Percentiles rank a stretch among this genome's conserved stretches.
Evolutionary conservation across 805 yeast species (phyloP).

Genomic region (Wickerhamomyces queroliae): DNA sequence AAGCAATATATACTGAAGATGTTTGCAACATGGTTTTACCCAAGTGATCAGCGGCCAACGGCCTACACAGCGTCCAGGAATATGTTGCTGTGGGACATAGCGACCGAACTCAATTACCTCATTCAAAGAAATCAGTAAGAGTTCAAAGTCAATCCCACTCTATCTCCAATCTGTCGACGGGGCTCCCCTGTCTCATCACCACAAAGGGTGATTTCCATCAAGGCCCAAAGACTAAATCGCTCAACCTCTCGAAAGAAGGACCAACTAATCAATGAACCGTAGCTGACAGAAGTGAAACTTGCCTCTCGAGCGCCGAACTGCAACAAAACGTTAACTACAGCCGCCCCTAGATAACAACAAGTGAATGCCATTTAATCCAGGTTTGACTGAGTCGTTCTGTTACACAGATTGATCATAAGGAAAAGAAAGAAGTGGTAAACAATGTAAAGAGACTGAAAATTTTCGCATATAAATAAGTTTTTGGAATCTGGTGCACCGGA

Average conservation of each 20-base stretch:
- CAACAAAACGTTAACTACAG: slow-evolving; percentile 26
- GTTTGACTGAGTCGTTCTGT: slow-evolving; percentile 35
- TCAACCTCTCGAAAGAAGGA: slow-evolving; percentile 36
- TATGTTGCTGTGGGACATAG: slow-evolving; percentile 80
- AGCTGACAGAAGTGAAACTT: slow-evolving; percentile 27
- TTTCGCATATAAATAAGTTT: neutral
- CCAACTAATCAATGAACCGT: slow-evolving; percentile 15
- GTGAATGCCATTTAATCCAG: slow-evolving; percentile 14
- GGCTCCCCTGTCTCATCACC: slow-evolving; percentile 74
- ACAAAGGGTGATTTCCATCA: slow-evolving; percentile 49
- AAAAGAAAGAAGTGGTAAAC: slow-evolving; percentile 4
- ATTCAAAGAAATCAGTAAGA: slow-evolving; percentile 29
- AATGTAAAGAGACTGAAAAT: neutral
- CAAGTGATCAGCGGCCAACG: slow-evolving; percentile 91
- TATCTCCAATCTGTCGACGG: slow-evolving; percentile 95
- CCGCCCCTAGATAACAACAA: slow-evolving; percentile 11
- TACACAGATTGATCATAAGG: slow-evolving; percentile 45
- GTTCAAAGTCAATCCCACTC: slow-evolving; percentile 60
- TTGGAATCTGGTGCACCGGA: neutral
- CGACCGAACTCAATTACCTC: slow-evolving; percentile 29
- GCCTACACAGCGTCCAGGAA: slow-evolving; percentile 99
- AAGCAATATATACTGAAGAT: slow-evolving; percentile 29
- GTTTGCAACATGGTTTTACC: slow-evolving; percentile 99
- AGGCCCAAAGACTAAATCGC: slow-evolving; percentile 29
- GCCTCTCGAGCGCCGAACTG: slow-evolving; percentile 61